Evolutionary conservation across 148 eudicot genomes (phyloP), one percentile per base, ranked within the genome.

Genomic region (Dysphania ambrosioides): DNA sequence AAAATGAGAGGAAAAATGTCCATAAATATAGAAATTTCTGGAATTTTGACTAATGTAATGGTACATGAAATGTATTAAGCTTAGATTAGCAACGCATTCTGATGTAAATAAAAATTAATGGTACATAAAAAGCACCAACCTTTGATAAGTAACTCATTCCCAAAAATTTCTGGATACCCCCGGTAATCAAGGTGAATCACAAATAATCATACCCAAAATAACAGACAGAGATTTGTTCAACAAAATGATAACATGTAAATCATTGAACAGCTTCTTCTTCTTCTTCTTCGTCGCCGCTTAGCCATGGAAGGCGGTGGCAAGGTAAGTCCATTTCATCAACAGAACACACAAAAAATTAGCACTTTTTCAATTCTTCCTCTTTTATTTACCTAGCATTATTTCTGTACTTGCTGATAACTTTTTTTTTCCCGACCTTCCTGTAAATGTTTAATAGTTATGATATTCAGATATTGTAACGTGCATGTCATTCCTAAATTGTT

Each of bases 241-340:
- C 44, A 27, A 55, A 27, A 27, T 68, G 36, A 19, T 31, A 58
- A 55, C 36, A 77, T 77, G 30, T 55, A 63, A 68, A 21, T 15
- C 4, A 19, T 51, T 53, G 5, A 6, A 61, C 9, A 47, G 0
- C 16, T 47, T 47, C 70, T 4, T 30, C 27, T 73, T 70, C 53
- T 26, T 78, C 56, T 11, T 63, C 72, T 63, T 74, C 66, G 30
- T 23, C 64, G 42, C 15, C 12, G 34, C 41, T 23, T 68, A 27
- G 75, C 41, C 61, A 79, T 79, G 78, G 78, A 74, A 62, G 75
- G 59, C 53, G 75, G 58, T 69, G 67, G 75, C 57, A 60, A 65
- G 58, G 82, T 79, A 74, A 68, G 78, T 60, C 18, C 19, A 31
- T 69, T 42, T 44, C 57, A 71, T 55, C 3, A 31, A 34, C 5